phyloP scores from a whole-genome alignment of 768 basidiomycete genomes.

The Leucocoprinus sp. region DNA sequence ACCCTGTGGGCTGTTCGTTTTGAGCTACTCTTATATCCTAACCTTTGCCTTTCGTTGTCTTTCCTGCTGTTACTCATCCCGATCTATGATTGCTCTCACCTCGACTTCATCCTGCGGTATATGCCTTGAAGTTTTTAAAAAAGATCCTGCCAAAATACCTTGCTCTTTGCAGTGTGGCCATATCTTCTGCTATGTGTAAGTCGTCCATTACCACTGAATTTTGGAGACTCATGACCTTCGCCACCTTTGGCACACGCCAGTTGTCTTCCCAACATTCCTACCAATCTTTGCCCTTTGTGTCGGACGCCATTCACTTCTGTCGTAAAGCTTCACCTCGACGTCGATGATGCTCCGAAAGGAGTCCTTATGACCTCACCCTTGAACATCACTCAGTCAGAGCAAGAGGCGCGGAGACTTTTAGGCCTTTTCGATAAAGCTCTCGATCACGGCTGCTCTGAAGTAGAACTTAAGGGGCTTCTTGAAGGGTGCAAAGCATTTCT shows the following conservation, averaged over 20 bases:
- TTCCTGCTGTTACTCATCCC: conserved; percentile 22
- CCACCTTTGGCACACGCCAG: conserved; percentile 23
- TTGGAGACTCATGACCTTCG: conserved; percentile 1
- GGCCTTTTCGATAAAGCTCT: conserved; percentile 45
- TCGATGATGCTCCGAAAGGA: conserved; percentile 25
- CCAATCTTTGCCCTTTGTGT: conserved; percentile 55
- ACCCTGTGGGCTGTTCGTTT: conserved; percentile 14
- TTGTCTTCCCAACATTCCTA: conserved; percentile 44
- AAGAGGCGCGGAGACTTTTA: conserved; percentile 45
- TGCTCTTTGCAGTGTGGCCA: conserved; percentile 67
- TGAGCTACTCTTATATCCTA: conserved; percentile 15
- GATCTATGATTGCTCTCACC: conserved; percentile 57
- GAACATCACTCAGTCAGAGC: conserved; percentile 22
- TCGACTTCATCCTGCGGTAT: conserved; percentile 66
- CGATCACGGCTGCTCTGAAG: conserved; percentile 46
- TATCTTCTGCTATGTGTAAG: conserved; percentile 50
- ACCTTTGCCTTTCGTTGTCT: conserved; percentile 14
- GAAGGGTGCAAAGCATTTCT: conserved; percentile 43
- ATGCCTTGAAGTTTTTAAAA: conserved; percentile 58
- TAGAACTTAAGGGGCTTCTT: conserved; percentile 40
- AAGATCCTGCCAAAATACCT: conserved; percentile 40
- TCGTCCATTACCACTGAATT: conserved; percentile 9
- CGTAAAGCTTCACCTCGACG: conserved; percentile 54
- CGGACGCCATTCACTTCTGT: conserved; percentile 43
- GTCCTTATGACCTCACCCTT: conserved; percentile 12